A percentile compares a stretch with the other conserved stretches of the same genome.
phyloP scores from a whole-genome alignment of 805 yeast species.

The Cyberlindnera xylosilytica region DNA sequence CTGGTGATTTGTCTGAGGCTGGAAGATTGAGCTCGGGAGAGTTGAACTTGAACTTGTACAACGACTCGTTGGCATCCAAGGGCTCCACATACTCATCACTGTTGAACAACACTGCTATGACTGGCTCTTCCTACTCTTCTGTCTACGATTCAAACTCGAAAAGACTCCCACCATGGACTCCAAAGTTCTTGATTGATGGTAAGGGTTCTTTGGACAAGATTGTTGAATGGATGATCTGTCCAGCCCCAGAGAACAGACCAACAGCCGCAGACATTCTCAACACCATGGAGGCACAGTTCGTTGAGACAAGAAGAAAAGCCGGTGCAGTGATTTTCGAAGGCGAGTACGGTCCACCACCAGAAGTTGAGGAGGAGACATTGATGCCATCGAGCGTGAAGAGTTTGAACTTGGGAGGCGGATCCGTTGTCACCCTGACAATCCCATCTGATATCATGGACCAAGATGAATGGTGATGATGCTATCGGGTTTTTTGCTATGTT shows the following conservation, averaged over 20 bases:
- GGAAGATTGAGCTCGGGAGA: constrained; percentile 80
- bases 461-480: constrained; percentile 20
- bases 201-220: constrained; percentile 69
- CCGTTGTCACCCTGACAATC: constrained; percentile 16
- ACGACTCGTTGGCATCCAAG: constrained; percentile 24
- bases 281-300: constrained; percentile 69
- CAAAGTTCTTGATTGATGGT: constrained; percentile 74
- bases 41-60: constrained; percentile 33
- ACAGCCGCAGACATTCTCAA: constrained; percentile 68
- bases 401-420: constrained; percentile 19
- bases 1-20: constrained; percentile 95
- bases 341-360: constrained; percentile 83
- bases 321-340: constrained; percentile 97
- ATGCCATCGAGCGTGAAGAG: constrained; percentile 22
- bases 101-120: constrained; percentile 23
- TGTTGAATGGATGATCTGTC: constrained; percentile 87
- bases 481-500: background rate
- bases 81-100: constrained; percentile 24
- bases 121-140: constrained; percentile 29
- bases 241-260: constrained; percentile 79
- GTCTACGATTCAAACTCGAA: constrained; percentile 18
- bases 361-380: constrained; percentile 29
- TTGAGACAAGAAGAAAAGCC: constrained; percentile 77
- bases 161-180: constrained; percentile 80
- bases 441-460: constrained; percentile 24